Base-by-base conservation (phyloP, 129 eudicot species). In the Ambrosia artemisiifolia region DNA sequence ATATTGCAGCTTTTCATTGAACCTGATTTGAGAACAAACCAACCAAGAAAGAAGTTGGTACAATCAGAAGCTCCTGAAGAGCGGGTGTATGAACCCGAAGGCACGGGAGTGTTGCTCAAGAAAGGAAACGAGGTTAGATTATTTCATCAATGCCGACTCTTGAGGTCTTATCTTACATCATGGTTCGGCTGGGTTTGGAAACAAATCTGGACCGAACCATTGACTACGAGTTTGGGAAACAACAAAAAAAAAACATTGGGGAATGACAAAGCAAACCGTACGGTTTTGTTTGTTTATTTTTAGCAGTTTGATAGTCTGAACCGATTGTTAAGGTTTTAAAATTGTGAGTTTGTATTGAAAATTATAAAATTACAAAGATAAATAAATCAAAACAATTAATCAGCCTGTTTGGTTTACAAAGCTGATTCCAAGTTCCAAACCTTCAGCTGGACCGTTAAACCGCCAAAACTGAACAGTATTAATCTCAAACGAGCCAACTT, bases 61-160 rank as follows among this genome's bases (percentile, higher is more conserved):
- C 98, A 85, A 40, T 80, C 96, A 20, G 88, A 81, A 75, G 80
- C 89, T 35, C 97, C 97, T 65, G 87, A 88, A 62, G 93, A 86
- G 80, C 82, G 83, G 65, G 66, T 87, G 14, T 94, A 90, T 80
- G 96, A 94, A 80, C 86, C 89, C 10, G 73, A 83, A 72, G 94
- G 91, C 48, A 76, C 75, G 3, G 93, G 91, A 44, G 81, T 90
- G 68, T 70, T 28, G 78, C 82, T 88, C 53, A 90, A 84, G 79
- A 94, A 90, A 83, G 99, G 99, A 73, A 94, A 90, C 17, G 94
- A 94, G 99, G 99, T 94, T 65, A 54, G 80, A 33, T 50, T 69
- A 20, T 24, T 44, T 13, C 32, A 2, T n/a, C 48, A 49, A 49
- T 20, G 69, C 63, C 46, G 32, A 59, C n/a, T 35, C 24, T 57